phyloP scores from a whole-genome alignment of 768 basidiomycete species.

The Hemileccinum impolitum region DNA sequence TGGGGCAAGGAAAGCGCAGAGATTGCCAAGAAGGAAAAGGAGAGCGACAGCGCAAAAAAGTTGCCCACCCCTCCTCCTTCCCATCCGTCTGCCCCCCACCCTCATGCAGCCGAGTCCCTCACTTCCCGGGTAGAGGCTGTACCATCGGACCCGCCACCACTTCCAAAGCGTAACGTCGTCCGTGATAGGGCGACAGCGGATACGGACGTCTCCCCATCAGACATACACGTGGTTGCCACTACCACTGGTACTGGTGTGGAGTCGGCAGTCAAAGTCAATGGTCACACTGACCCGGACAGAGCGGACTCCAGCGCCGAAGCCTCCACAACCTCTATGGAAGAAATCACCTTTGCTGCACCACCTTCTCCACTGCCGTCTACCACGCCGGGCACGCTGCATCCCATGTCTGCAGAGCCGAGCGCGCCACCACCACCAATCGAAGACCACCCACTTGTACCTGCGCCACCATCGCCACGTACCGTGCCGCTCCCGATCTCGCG shows the following conservation, averaged over 20 bases:
- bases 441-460: not conserved
- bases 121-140: slow-evolving; percentile 8
- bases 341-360: slow-evolving; percentile 18
- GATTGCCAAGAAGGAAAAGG: slow-evolving; percentile 20
- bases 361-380: not conserved
- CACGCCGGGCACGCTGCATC: slow-evolving; percentile 1
- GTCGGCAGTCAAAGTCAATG: slow-evolving; percentile 1
- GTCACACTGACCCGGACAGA: slow-evolving; percentile 8
- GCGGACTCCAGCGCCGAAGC: slow-evolving; percentile 8
- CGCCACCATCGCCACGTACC: slow-evolving; percentile 19
- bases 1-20: slow-evolving; percentile 45
- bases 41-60: slow-evolving; percentile 5
- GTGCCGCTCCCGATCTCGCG: slow-evolving; percentile 27
- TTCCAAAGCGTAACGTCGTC: slow-evolving; percentile 48
- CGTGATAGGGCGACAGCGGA: slow-evolving; percentile 24
- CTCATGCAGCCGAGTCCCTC: slow-evolving; percentile 11
- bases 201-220: not conserved
- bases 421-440: not conserved
- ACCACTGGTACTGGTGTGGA: slow-evolving; percentile 2
- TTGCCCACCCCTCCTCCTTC: slow-evolving; percentile 24
- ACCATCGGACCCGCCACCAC: slow-evolving; percentile 41
- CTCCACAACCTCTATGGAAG: slow-evolving; percentile 22
- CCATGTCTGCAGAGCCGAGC: slow-evolving; percentile 11
- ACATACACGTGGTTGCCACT: not conserved
- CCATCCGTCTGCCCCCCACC: slow-evolving; percentile 23